phyloP scores from a whole-genome alignment of 2,329 filamentous ascomycete species.

The Pseudocercospora vitis region DNA sequence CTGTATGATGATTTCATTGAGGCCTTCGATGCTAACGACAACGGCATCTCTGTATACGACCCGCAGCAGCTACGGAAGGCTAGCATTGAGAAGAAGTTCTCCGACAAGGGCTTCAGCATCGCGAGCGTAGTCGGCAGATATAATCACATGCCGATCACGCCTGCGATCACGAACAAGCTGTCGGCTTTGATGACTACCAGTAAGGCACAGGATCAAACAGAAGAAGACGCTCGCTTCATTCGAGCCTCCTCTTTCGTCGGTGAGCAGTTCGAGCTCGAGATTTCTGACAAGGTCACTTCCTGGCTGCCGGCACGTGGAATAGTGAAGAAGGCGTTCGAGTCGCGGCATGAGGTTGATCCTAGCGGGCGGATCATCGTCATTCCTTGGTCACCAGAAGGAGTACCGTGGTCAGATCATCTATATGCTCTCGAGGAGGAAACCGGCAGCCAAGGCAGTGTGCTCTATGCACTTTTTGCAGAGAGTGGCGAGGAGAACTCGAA shows the following conservation, averaged over 20 bases:
- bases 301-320: conserved; percentile 87
- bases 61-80: conserved; percentile 66
- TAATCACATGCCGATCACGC: conserved; percentile 58
- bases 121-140: conserved; percentile 84
- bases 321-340: conserved; percentile 72
- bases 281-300: conserved; percentile 70
- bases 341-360: conserved; percentile 66
- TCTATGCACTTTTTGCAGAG: conserved; percentile 92
- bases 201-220: conserved; percentile 57
- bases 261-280: conserved; percentile 78
- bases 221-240: conserved; percentile 79
- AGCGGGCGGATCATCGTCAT: conserved; percentile 81
- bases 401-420: conserved; percentile 96
- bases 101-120: conserved; percentile 77
- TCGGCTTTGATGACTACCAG: conserved; percentile 15
- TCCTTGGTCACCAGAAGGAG: conserved; percentile 60
- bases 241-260: conserved; percentile 80
- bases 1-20: conserved; percentile 93
- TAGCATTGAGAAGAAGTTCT: conserved; percentile 78
- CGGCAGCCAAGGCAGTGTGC: conserved; percentile 54
- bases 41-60: conserved; percentile 84
- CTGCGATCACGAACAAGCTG: conserved; percentile 23
- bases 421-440: conserved; percentile 75
- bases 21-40: conserved; percentile 96
- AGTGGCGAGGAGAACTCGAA: conserved; percentile 71